phyloP scores from a whole-genome alignment of 257 asterid genomes.

The Linaria vulgaris region DNA sequence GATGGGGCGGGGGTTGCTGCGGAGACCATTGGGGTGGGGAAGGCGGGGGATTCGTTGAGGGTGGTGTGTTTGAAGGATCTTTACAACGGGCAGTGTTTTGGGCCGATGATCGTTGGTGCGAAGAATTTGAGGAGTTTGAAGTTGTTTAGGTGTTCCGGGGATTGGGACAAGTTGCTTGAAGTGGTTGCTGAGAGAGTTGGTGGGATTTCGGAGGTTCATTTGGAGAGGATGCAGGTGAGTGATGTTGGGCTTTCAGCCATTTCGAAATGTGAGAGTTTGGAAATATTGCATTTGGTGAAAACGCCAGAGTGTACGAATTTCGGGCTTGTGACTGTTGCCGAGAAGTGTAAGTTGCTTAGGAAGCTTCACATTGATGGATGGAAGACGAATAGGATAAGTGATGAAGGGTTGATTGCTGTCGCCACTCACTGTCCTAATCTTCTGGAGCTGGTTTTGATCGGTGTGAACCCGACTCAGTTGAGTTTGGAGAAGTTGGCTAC shows the following conservation, averaged over 20 bases:
- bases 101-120: conserved; percentile 66
- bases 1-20: conserved; percentile 37
- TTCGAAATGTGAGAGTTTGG: conserved; percentile 54
- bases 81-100: conserved; percentile 76
- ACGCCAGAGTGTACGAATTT: conserved; percentile 73
- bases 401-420: conserved; percentile 74
- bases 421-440: conserved; percentile 66
- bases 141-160: conserved; percentile 81
- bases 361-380: conserved; percentile 89
- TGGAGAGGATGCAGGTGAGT: conserved; percentile 26
- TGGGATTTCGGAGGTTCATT: conserved; percentile 43
- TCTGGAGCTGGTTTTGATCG: conserved; percentile 79
- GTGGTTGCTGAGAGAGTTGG: conserved; percentile 39
- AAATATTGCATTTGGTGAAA: conserved; percentile 81
- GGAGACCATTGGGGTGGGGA: conserved; percentile 63
- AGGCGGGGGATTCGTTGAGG: conserved; percentile 45
- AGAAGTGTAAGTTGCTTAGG: conserved; percentile 60
- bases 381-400: conserved; percentile 80
- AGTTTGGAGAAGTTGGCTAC: conserved; percentile 47
- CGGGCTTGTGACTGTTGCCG: conserved; percentile 65
- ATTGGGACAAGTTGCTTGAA: conserved; percentile 81
- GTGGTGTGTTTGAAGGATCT: conserved; percentile 78
- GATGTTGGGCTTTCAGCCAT: conserved; percentile 48
- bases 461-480: conserved; percentile 68
- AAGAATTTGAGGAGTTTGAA: conserved; percentile 62